Percentiles rank a stretch among this genome's conserved stretches.
Conservation (phyloP, 1,284 basidiomycete genomes). For the Rhodotorula sp. region DNA sequence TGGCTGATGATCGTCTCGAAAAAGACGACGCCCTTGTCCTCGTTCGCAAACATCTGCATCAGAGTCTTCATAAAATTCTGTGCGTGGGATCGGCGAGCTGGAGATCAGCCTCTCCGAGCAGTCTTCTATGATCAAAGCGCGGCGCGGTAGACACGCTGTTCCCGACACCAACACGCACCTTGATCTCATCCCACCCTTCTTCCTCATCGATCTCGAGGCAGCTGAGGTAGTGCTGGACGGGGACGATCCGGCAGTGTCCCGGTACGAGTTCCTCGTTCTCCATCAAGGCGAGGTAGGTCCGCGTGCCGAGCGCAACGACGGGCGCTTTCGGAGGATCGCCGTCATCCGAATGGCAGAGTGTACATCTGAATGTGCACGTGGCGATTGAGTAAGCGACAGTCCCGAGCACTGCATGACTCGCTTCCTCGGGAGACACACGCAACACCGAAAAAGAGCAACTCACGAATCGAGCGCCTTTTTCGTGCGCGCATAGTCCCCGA, state of each 20-base stretch:
- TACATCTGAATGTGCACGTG: constrained; percentile 59
- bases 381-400: too few species aligned
- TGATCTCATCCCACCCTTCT: constrained; percentile 87
- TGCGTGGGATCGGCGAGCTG: accelerated
- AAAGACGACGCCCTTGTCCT: constrained; percentile 86
- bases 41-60: constrained; percentile 81
- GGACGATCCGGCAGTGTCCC: constrained; percentile 92
- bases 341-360: constrained; percentile 84
- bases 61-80: constrained; percentile 99
- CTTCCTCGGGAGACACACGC: too few species aligned
- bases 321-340: constrained; percentile 68
- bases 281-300: constrained; percentile 84
- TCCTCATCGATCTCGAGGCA: constrained; percentile 95
- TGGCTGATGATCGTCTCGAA: constrained; percentile 86
- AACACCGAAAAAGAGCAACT: neutral
- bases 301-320: constrained; percentile 83
- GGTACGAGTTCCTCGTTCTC: constrained; percentile 77
- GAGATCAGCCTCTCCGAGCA: neutral
- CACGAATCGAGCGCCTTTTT: constrained; percentile 74
- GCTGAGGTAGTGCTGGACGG: constrained; percentile 87
- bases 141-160: neutral
- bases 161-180: constrained; percentile 57
- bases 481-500: constrained; percentile 92
- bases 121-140: too few species aligned
- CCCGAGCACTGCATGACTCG: neutral